Conservation (phyloP, 352 stramenopile genomes). For the Phytophthora cryptogea region DNA sequence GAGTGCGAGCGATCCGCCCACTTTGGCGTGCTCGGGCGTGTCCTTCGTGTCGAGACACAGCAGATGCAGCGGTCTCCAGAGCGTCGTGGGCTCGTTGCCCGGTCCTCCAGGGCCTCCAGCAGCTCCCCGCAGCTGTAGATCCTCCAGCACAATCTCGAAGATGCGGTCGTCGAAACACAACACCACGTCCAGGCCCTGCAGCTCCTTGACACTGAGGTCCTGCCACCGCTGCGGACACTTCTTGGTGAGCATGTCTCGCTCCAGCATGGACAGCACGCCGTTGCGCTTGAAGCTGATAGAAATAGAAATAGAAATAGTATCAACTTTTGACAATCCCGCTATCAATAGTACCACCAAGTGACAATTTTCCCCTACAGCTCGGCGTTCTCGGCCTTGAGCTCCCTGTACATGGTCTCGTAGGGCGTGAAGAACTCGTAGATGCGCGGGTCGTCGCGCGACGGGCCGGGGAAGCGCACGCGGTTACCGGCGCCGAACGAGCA, state of each 20-base stretch:
- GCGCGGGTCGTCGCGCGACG: conserved; percentile 70
- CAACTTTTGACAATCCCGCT: conserved; percentile 7
- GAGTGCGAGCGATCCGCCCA: conserved; percentile 76
- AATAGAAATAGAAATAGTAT: not conserved
- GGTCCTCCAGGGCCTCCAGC: conserved; percentile 21
- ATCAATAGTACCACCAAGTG: not conserved
- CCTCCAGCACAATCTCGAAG: conserved; percentile 88
- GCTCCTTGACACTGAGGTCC: conserved; percentile 72
- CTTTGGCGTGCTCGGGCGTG: conserved; percentile 85
- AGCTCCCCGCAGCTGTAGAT: conserved; percentile 63
- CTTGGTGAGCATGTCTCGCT: conserved; percentile 89
- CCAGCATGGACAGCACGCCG: conserved; percentile 85
- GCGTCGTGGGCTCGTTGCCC: conserved; percentile 43
- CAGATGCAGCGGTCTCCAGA: conserved; percentile 76
- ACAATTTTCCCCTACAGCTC: conserved; percentile 48
- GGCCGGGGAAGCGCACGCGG: conserved; percentile 85
- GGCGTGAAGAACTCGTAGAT: conserved; percentile 90
- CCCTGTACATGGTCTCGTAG: conserved; percentile 86
- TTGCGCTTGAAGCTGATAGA: conserved; percentile 73
- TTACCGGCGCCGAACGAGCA: conserved; percentile 87
- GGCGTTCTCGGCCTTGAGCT: conserved; percentile 82
- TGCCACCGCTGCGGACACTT: conserved; percentile 86
- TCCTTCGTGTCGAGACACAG: conserved; percentile 90
- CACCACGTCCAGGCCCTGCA: conserved; percentile 82
- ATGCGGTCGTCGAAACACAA: conserved; percentile 92